Evolutionary conservation across 2,329 filamentous ascomycete genomes (phyloP).

Genomic region (Aspergillus niger): DNA sequence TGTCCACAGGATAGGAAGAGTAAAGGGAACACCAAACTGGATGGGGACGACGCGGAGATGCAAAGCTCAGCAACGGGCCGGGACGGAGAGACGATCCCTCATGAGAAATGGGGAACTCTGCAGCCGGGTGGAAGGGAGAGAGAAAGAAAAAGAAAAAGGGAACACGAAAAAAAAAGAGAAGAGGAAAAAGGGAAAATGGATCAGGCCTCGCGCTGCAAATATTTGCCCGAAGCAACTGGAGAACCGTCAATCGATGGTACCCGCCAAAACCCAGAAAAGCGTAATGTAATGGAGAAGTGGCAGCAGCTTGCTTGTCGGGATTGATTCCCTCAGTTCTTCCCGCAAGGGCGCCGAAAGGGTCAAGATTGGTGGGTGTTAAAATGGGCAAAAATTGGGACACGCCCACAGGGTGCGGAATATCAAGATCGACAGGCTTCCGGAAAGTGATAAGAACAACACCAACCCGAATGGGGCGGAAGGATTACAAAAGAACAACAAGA

Average conservation of each 20-base stretch:
- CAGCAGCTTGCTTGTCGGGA: slow-evolving; percentile 17
- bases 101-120: slow-evolving; percentile 20
- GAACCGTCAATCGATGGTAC: background rate
- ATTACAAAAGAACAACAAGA: slow-evolving; percentile 12
- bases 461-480: slow-evolving; percentile 12
- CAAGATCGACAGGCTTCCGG: slow-evolving; percentile 23
- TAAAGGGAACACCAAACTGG: slow-evolving; percentile 23
- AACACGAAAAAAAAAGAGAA: slow-evolving; percentile 19
- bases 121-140: slow-evolving; percentile 18
- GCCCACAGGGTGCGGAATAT: slow-evolving; percentile 17
- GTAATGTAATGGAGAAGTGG: background rate
- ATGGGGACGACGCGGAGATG: slow-evolving; percentile 22
- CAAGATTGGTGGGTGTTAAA: slow-evolving; percentile 11
- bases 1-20: slow-evolving; percentile 12
- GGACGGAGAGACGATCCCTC: slow-evolving; percentile 28
- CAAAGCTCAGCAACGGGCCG: slow-evolving; percentile 30
- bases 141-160: slow-evolving; percentile 6
- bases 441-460: slow-evolving; percentile 11
- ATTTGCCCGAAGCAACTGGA: slow-evolving; percentile 8
- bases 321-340: slow-evolving; percentile 11
- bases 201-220: slow-evolving; percentile 1
- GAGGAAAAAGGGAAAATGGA: slow-evolving; percentile 18
- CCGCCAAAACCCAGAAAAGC: slow-evolving; percentile 1
- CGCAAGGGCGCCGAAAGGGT: slow-evolving; percentile 23
- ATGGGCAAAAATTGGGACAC: slow-evolving; percentile 17